Evolutionary conservation across 1,284 basidiomycete genomes (phyloP), one percentile per base, ranked within the genome.

Genomic region (Ceratobasidium sp.): DNA sequence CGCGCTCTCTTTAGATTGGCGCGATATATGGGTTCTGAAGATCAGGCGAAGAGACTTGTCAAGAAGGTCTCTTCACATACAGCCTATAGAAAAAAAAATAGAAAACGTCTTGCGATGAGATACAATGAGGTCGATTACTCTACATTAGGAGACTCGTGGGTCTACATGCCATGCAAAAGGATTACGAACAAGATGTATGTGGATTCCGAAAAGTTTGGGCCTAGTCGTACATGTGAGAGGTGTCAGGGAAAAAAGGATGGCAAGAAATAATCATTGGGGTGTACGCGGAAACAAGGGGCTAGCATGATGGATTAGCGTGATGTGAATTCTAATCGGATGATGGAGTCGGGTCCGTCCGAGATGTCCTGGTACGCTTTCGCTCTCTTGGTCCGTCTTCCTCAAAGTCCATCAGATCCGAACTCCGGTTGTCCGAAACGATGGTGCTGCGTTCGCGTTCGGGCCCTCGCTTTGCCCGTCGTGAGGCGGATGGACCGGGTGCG

Each of bases 321-420:
- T n/a, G 36, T 14, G 6, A 14, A 14, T 39, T n/a, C 18, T 52
- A 64, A 9, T 50, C 30, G 4, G 50, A 36, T 14, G 64, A 36
- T 12, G 53, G 10, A 23, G 41, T 30, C 10, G 64, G 39, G 64
- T 43, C 48, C 18, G 36, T 16, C 18, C 39, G 28, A 39, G 53
- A 57, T 8, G 30, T 70, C 18, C 67, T 18, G 9, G 67, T 45
- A 1, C 81, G 80, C 75, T 82, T 82, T 73, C 81, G 78, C 72
- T 82, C 81, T 46, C 81, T 78, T 18, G 26, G 53, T 18, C 80
- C 80, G 18, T 82, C 81, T 71, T 82, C 81, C 50, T 82, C 81
- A 16, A 81, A 78, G 30, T 82, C 81, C 81, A 82, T 83, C 71
- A 77, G 78, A 9, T 81, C 80, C 21, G 65, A 57, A n/a, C 39